These are phyloP conservation scores for Pythium guiyangense DNA, from an alignment of 352 stramenopile species.

Conservation along the genomic window DNA sequence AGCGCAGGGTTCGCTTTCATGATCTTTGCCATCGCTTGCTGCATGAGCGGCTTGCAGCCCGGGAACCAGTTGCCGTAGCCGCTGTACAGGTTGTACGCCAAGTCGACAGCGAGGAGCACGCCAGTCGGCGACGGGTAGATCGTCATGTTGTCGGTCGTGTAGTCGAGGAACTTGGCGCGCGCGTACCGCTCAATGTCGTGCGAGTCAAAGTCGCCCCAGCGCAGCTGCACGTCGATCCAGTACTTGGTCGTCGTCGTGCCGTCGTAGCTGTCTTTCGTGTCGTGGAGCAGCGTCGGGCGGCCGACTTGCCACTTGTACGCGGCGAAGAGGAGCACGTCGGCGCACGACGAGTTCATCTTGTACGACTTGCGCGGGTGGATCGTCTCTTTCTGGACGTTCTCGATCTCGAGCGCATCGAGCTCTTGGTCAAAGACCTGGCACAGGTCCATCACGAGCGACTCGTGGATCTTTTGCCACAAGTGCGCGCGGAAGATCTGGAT, in stretches of 20 bases:
- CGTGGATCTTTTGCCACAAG: slow-evolving; percentile 99
- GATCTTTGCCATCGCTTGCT: slow-evolving; percentile 99
- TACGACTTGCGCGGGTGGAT: slow-evolving; percentile 99
- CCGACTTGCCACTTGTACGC: slow-evolving; percentile 98
- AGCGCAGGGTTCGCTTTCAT: slow-evolving; percentile 99
- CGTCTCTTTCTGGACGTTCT: slow-evolving; percentile 99
- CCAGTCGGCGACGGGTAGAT: slow-evolving; percentile 99
- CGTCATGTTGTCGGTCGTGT: slow-evolving; percentile 99
- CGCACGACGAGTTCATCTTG: slow-evolving; percentile 99
- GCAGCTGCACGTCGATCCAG: slow-evolving; percentile 99
- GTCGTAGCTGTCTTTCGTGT: slow-evolving; percentile 98
- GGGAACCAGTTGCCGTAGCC: slow-evolving; percentile 99
- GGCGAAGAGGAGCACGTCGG: slow-evolving; percentile 98
- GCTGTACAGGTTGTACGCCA: slow-evolving; percentile 99
- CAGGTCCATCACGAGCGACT: slow-evolving; percentile 97
- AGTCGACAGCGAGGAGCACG: slow-evolving; percentile 96
- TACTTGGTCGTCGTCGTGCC: slow-evolving; percentile 96
- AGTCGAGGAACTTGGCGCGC: slow-evolving; percentile 99
- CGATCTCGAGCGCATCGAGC: slow-evolving; percentile 98
- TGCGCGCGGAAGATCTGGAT: slow-evolving; percentile 98
- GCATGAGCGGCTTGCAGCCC: slow-evolving; percentile 98
- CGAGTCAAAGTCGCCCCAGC: slow-evolving; percentile 99
- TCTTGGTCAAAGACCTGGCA: slow-evolving; percentile 99
- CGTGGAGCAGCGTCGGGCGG: slow-evolving; percentile 77
- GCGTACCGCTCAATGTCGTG: slow-evolving; percentile 99